Evolutionary conservation across 345 rosid genomes (phyloP), one percentile per base, ranked within the genome.

Genomic region (Arabidopsis suecica): DNA sequence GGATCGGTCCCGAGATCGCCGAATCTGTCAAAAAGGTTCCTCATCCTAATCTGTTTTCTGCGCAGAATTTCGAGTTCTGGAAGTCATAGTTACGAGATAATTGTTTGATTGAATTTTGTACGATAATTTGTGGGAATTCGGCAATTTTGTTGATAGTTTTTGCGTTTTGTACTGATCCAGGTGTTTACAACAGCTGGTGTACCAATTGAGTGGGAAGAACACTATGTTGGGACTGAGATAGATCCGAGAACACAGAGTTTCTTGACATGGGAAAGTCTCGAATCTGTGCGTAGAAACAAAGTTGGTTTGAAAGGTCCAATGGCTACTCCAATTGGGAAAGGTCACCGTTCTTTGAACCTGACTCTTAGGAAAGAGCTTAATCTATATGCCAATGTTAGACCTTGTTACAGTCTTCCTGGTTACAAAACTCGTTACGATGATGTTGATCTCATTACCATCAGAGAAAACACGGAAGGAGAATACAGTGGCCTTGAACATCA

Each of bases 291-390:
- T 54, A 79, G 72, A 60, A 93, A 96, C 79, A 73, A 71, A 78
- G 96, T 96, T 18, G 99, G 99, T 37, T 84, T 96, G 83, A 96
- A 96, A 88, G 99, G 99, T 34, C 98, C 99, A 48, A 96, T 96
- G 98, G 99, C 99, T 2, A 96, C 99, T 13, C 98, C 99, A 16
- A 93, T 96, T 74, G 99, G 99, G 47, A 96, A 96, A 80, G 99
- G 99, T 58, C 99, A 96, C 75, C 91, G 99, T 55, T 96, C 99
- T 55, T 78, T 96, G 89, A 96, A 93, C 54, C 82, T 93, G 61
- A 93, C 98, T 51, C 84, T 93, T 37, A 86, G 99, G 88, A 96
- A 96, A 82, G 99, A 96, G 59, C 93, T 96, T 70, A 93, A 96
- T 78, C 78, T 96, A 65, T 93, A 91, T 68, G 98, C 99, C 74